Percentiles rank a stretch among this genome's conserved stretches.
These are phyloP conservation scores for Platanthera guangdongensis DNA, from an alignment of 106 monocot genomes.

Conservation along the genomic window DNA sequence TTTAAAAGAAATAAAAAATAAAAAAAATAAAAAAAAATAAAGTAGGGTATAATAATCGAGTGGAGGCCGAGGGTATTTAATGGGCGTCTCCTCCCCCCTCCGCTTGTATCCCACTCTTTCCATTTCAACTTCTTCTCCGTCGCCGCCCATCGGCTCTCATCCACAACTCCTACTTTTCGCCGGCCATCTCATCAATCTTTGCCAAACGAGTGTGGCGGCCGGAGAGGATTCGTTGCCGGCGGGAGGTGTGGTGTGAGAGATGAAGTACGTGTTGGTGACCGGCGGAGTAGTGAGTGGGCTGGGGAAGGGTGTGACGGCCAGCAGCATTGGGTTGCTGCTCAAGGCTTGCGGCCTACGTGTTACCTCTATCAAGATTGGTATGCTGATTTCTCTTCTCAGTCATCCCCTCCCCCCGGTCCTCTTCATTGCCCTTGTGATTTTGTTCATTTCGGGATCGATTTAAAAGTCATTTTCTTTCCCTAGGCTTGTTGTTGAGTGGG, in stretches of 20 bases:
- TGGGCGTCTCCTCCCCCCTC: too few species aligned
- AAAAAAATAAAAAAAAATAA: too few species aligned
- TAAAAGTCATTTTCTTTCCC: not conserved
- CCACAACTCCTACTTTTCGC: too few species aligned
- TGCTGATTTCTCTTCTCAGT: not conserved
- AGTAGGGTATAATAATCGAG: too few species aligned
- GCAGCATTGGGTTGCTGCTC: slow-evolving; percentile 56
- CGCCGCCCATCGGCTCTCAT: too few species aligned
- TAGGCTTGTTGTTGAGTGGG: not conserved
- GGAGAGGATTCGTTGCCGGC: too few species aligned
- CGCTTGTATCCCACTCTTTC: too few species aligned
- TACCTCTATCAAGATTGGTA: slow-evolving; percentile 61
- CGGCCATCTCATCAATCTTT: too few species aligned
- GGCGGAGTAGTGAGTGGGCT: slow-evolving; percentile 60
- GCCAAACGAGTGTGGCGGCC: too few species aligned
- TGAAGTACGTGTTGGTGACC: slow-evolving; percentile 61
- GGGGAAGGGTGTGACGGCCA: slow-evolving; percentile 58
- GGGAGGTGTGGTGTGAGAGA: not conserved
- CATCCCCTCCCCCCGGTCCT: not conserved
- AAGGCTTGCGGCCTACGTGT: slow-evolving; percentile 55
- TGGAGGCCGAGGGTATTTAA: too few species aligned
- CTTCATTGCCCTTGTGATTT: not conserved
- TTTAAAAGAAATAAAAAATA: too few species aligned
- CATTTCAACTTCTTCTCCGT: too few species aligned
- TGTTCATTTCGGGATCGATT: not conserved